Evolutionary conservation across 2,329 filamentous ascomycete genomes (phyloP), one percentile per base, ranked within the genome.

Genomic region (Beauveria sp.): DNA sequence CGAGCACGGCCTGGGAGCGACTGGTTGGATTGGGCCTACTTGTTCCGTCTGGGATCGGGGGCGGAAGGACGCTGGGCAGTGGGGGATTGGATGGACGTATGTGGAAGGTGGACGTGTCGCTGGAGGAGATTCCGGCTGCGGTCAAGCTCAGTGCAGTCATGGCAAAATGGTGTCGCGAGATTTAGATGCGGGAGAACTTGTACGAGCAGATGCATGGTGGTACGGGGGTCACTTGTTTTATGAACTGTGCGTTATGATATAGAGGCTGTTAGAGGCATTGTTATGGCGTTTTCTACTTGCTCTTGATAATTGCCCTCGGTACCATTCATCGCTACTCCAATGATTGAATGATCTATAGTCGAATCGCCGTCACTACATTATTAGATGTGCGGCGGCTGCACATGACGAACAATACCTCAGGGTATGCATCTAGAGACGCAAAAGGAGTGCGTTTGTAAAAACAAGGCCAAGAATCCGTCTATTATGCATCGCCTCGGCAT

Each of bases 81-180:
- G 80, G 79, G 18, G 84, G 84, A 3, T 71, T 85, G 20, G 85
- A 85, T 69, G 83, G 82, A 61, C 84, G 83, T 71, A 88, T 89
- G 86, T 88, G 87, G 78, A 86, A 85, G 73, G 83, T 89, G 40
- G 90, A 94, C 71, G 85, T 94, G 34, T 83, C 82, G 53, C 76
- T 94, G 61, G 89, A 92, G 72, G 91, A 96, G 79, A 90, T 94
- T 67, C 84, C 86, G 1, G 75, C 79, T 26, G 83, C 79, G 16
- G 83, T 85, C 57, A 83, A 82, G 69, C 71, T 88, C 55, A 81
- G 79, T 61, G 75, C 76, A 3, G 82, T 86, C 28, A 75, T 90
- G 78, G 81, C 80, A 41, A 86, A 84, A 69, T 94, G 90, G 90
- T 94, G 90, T 76, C 82, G 79, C 70, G 88, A 91, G 76, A 87